Percentiles rank a stretch among this genome's conserved stretches.
phyloP scores from a whole-genome alignment of 306 rosid species.

The Casuarina glauca region DNA sequence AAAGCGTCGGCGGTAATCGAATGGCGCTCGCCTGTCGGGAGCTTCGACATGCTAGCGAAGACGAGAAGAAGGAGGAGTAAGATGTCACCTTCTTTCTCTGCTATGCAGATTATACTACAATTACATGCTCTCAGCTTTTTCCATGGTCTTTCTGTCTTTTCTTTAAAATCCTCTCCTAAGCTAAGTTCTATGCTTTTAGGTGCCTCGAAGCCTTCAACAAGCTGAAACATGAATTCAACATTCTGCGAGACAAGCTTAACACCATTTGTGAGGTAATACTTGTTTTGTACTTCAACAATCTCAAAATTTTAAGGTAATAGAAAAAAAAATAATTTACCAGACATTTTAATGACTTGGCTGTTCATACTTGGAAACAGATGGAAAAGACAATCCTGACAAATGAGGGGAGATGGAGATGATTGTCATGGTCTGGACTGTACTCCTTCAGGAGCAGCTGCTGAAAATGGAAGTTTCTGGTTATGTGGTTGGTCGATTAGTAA shows the following conservation, averaged over 20 bases:
- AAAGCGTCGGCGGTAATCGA: conserved; percentile 6
- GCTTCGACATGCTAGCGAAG: conserved; percentile 9
- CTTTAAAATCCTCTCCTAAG: background rate
- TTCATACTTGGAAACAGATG: too few relatives aligned
- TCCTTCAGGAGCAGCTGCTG: background rate
- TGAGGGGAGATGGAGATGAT: background rate
- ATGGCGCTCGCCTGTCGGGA: conserved; percentile 13
- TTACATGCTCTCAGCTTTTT: too few relatives aligned
- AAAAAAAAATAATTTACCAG: too few relatives aligned
- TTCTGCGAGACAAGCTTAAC: background rate
- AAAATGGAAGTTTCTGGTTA: background rate
- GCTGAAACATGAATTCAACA: background rate
- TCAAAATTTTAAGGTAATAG: too few relatives aligned
- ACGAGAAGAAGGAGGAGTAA: background rate
- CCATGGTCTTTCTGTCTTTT: background rate
- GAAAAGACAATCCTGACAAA: background rate
- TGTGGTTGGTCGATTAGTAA: background rate
- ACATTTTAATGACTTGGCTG: too few relatives aligned
- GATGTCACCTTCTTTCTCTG: background rate
- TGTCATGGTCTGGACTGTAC: background rate
- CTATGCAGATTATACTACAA: too few relatives aligned
- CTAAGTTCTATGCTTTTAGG: background rate
- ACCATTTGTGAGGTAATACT: background rate
- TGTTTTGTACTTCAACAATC: background rate
- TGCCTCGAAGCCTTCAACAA: background rate